phyloP scores from a whole-genome alignment of 2,329 filamentous ascomycete genomes.

The Ceratocystis ficicola region DNA sequence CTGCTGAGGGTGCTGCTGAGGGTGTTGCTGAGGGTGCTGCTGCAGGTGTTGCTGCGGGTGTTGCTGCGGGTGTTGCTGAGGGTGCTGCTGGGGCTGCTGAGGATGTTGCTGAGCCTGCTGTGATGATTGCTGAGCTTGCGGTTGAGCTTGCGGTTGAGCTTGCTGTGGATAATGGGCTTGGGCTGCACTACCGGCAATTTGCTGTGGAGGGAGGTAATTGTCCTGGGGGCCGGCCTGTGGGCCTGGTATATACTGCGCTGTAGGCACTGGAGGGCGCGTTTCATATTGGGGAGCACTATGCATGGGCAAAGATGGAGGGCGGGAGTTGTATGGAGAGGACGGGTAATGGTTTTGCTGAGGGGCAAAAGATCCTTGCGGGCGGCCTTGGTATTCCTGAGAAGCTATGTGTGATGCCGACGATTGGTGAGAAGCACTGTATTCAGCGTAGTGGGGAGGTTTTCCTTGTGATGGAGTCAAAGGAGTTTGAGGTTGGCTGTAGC shows the following conservation, averaged over 20 bases:
- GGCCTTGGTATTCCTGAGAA: slow-evolving; percentile 35
- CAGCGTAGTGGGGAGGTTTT: slow-evolving; percentile 36
- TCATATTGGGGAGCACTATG: slow-evolving; percentile 9
- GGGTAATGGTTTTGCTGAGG: slow-evolving; percentile 24
- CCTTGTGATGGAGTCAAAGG: slow-evolving; percentile 22
- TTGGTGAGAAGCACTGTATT: slow-evolving; percentile 34
- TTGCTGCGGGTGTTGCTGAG: slow-evolving; percentile 29
- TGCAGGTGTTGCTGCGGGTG: slow-evolving; percentile 26
- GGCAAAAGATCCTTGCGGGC: slow-evolving; percentile 22
- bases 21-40: slow-evolving; percentile 28
- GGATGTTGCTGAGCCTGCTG: slow-evolving; percentile 28
- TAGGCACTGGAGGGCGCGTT: background rate
- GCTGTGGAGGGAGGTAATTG: slow-evolving; percentile 8
- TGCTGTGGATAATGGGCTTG: background rate
- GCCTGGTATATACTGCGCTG: background rate
- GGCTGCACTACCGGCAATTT: background rate
- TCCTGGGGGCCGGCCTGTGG: background rate
- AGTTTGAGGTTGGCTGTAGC: slow-evolving; percentile 23
- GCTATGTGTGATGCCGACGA: slow-evolving; percentile 35
- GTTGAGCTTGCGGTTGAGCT: slow-evolving; percentile 26
- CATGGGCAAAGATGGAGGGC: slow-evolving; percentile 5
- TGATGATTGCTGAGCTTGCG: slow-evolving; percentile 28
- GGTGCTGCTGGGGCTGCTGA: slow-evolving; percentile 25
- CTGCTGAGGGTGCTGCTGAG: slow-evolving; percentile 27
- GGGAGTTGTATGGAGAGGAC: slow-evolving; percentile 16